phyloP scores from a whole-genome alignment of 768 basidiomycete species.

The Leccinum broughii region DNA sequence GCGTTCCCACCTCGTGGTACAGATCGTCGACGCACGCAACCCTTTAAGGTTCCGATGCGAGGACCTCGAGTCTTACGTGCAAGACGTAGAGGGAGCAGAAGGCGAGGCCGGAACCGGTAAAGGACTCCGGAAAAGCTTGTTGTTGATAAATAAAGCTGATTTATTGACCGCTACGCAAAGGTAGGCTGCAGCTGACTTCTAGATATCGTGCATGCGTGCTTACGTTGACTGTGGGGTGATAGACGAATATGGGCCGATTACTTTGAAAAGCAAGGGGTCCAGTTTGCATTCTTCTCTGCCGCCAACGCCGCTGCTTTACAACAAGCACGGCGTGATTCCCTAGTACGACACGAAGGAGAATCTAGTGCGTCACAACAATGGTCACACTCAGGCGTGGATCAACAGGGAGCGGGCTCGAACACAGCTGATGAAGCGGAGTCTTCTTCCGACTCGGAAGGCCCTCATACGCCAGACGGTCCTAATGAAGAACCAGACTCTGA shows the following conservation, averaged over 20 bases:
- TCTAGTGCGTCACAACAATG: constrained; percentile 8
- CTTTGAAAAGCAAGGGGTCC: no score
- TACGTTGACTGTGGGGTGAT: constrained; percentile 31
- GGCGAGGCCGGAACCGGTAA: constrained; percentile 77
- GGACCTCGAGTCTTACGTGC: constrained; percentile 84
- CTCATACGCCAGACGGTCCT: constrained; percentile 27
- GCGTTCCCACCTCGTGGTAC: constrained; percentile 89
- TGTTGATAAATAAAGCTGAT: constrained; percentile 97
- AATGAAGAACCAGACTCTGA: constrained; percentile 35
- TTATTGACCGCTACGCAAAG: constrained; percentile 84
- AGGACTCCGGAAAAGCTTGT: constrained; percentile 69
- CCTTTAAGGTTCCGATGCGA: constrained; percentile 91
- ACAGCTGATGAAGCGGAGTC: constrained; percentile 21
- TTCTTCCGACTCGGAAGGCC: constrained; percentile 35
- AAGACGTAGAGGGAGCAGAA: constrained; percentile 80
- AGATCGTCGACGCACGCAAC: constrained; percentile 96
- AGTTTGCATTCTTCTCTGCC: constrained; percentile 85
- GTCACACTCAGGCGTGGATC: neutral
- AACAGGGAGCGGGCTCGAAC: neutral
- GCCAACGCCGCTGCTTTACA: constrained; percentile 85
- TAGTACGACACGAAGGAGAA: constrained; percentile 42
- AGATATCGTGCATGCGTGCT: neutral
- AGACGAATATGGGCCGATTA: constrained; percentile 84
- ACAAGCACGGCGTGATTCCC: constrained; percentile 48
- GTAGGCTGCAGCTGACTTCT: constrained; percentile 40